Conservation (phyloP, 179 eudicot genomes). For the Beta macrorhiza region DNA sequence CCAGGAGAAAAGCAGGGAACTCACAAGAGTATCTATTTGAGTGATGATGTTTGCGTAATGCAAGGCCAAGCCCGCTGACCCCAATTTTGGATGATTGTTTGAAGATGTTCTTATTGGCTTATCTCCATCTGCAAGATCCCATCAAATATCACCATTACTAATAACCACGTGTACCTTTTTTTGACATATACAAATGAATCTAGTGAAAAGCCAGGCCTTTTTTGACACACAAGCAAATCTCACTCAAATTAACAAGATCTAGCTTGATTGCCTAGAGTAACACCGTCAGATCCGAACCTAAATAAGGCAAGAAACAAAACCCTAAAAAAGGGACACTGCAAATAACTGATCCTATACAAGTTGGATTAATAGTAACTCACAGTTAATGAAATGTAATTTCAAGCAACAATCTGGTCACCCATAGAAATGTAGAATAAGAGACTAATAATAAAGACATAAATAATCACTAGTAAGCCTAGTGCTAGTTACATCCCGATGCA, state of each 20-base stretch:
- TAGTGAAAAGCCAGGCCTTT: background rate
- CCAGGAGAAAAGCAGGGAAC: conserved; percentile 22
- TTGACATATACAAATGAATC: background rate
- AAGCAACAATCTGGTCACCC: background rate
- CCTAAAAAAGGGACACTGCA: background rate
- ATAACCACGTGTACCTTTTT: background rate
- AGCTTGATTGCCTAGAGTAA: background rate
- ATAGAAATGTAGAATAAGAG: too few species aligned
- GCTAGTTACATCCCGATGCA: too few species aligned
- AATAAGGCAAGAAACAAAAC: background rate
- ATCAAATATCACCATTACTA: conserved; percentile 5
- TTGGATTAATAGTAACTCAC: background rate
- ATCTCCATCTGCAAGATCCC: conserved; percentile 35
- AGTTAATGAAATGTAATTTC: background rate
- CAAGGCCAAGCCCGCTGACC: conserved; percentile 91
- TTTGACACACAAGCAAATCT: background rate
- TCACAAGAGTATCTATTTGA: conserved; percentile 90
- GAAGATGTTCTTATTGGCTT: conserved; percentile 35
- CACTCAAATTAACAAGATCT: background rate
- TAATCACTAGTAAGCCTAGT: too few species aligned
- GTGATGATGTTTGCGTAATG: conserved; percentile 92
- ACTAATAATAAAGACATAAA: too few species aligned
- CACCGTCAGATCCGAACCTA: background rate
- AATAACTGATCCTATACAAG: background rate
- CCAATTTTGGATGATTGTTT: conserved; percentile 57